phyloP scores from a whole-genome alignment of 345 rosid genomes.

The Physaria fendleri region DNA sequence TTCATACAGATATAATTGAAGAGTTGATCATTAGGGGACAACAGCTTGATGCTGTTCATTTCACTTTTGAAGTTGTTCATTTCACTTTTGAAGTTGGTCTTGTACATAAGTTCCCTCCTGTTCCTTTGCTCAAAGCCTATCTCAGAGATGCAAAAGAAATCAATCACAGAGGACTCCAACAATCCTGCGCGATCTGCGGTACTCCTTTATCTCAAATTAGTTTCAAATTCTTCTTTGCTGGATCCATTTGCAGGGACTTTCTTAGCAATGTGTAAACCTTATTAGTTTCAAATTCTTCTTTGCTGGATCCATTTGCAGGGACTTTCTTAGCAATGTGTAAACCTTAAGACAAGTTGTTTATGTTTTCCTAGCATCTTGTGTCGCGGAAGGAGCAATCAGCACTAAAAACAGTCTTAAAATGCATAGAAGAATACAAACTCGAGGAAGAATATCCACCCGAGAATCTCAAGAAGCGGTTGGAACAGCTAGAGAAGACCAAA shows the following conservation, averaged over 20 bases:
- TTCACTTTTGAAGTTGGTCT: conserved; percentile 87
- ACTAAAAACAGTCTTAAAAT: conserved; percentile 70
- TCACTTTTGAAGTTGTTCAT: conserved; percentile 83
- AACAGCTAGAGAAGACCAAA: conserved; percentile 85
- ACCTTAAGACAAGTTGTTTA: background rate
- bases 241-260: background rate
- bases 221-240: background rate
- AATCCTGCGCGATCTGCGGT: conserved; percentile 76
- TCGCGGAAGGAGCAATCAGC: conserved; percentile 89
- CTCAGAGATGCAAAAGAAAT: conserved; percentile 83
- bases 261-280: background rate
- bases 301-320: background rate
- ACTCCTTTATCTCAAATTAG: background rate
- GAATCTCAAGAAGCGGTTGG: conserved; percentile 87
- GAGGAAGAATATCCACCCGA: conserved; percentile 67
- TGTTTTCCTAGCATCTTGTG: conserved; percentile 51
- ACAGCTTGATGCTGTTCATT: conserved; percentile 95
- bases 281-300: too few relatives aligned
- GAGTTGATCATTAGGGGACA: conserved; percentile 80
- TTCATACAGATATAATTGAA: conserved; percentile 54
- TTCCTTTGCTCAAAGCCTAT: conserved; percentile 70
- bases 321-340: background rate
- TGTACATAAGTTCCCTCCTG: conserved; percentile 67
- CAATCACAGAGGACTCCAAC: conserved; percentile 64
- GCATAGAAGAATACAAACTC: conserved; percentile 93